A percentile compares a stretch with the other conserved stretches of the same genome.
phyloP scores from a whole-genome alignment of 768 basidiomycete species.

The Tylopilus rubrobrunneus region DNA sequence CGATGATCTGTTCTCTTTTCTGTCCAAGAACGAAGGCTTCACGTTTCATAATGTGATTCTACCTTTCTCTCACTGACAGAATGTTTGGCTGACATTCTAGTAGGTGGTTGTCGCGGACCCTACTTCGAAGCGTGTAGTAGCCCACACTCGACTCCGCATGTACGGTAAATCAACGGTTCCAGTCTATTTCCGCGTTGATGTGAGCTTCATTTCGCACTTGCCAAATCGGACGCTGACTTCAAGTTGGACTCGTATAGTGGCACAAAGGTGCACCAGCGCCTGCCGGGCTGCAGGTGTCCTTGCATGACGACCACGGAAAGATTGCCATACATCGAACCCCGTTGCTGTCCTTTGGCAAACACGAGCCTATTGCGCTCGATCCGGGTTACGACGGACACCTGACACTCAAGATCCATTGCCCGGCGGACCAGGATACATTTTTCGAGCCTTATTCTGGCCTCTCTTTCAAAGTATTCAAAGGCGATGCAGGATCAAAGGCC shows the following conservation, averaged over 20 bases:
- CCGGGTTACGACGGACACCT: conserved; percentile 2
- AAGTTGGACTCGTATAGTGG: neutral
- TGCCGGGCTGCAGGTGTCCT: neutral
- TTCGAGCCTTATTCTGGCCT: conserved; percentile 9
- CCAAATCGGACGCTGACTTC: neutral
- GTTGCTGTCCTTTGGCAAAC: neutral
- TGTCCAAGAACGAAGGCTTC: too few relatives aligned
- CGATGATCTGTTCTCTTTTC: too few relatives aligned
- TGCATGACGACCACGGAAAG: conserved; percentile 2
- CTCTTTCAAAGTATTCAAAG: conserved; percentile 1
- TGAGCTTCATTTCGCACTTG: neutral
- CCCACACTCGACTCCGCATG: too few relatives aligned
- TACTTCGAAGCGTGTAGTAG: too few relatives aligned
- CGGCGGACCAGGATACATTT: neutral
- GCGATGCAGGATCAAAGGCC: too few relatives aligned
- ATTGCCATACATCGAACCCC: neutral
- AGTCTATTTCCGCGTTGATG: neutral
- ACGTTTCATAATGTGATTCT: too few relatives aligned
- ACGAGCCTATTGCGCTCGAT: neutral
- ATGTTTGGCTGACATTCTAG: too few relatives aligned
- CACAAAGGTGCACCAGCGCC: neutral
- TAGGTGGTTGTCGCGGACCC: too few relatives aligned
- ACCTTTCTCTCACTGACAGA: too few relatives aligned
- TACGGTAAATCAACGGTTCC: too few relatives aligned
- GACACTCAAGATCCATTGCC: conserved; percentile 4